Evolutionary conservation across 1,284 basidiomycete genomes (phyloP).

Genomic region (Irpex rosettiformis): DNA sequence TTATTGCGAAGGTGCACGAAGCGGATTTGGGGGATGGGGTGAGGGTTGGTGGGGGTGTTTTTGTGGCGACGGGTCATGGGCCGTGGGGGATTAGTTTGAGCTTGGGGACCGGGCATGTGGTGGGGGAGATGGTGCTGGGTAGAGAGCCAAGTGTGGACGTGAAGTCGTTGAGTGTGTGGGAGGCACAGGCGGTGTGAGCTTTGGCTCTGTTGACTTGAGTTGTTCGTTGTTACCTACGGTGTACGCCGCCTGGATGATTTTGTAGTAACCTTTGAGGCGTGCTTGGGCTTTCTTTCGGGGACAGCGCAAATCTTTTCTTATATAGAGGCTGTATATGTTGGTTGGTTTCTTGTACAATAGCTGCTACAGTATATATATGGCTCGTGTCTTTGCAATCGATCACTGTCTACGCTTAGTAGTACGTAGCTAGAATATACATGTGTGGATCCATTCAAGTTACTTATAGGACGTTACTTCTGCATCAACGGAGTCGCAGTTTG

Average conservation of each 20-base stretch:
- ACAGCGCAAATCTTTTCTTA: not conserved
- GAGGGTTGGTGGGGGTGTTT: conserved; percentile 25
- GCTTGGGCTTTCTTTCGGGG: not conserved
- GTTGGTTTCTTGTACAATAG: too few relatives aligned
- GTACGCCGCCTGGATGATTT: not conserved
- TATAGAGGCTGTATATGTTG: too few relatives aligned
- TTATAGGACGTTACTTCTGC: too few relatives aligned
- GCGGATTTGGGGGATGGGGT: conserved; percentile 25
- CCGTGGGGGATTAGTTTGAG: conserved; percentile 37
- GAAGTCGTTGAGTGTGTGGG: conserved; percentile 24
- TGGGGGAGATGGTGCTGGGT: conserved; percentile 32
- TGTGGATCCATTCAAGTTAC: too few relatives aligned
- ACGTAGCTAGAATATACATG: too few relatives aligned
- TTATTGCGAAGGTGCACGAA: conserved; percentile 28
- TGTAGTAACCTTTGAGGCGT: not conserved
- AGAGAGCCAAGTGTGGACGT: conserved; percentile 31
- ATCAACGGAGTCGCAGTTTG: too few relatives aligned
- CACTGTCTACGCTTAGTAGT: too few relatives aligned
- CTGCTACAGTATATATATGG: too few relatives aligned
- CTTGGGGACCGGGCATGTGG: conserved; percentile 32
- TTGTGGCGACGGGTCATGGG: conserved; percentile 33
- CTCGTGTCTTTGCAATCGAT: too few relatives aligned
- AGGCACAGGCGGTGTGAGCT: conserved; percentile 14
- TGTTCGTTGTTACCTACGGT: not conserved
- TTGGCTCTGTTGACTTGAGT: not conserved